Percentiles rank a stretch among this genome's conserved stretches.
phyloP scores from a whole-genome alignment of 805 yeast species.

The Yarrowia sp. region DNA sequence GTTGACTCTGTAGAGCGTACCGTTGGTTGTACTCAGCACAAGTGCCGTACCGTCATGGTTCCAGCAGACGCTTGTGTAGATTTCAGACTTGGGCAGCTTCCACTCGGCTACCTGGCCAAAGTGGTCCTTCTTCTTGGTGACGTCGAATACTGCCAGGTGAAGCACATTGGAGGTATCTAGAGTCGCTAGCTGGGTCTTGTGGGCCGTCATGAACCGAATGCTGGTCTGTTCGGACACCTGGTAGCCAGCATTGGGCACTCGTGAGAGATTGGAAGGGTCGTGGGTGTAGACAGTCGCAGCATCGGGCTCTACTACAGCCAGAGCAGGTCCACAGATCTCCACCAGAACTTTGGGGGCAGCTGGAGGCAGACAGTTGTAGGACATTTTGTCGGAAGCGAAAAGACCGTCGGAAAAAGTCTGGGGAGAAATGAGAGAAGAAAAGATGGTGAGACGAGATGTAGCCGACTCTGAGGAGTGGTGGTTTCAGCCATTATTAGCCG shows the following conservation, averaged over 20 bases:
- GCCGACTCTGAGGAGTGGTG: background rate
- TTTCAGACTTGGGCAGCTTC: constrained; percentile 15
- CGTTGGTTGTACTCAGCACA: constrained; percentile 12
- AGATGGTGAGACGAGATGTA: background rate
- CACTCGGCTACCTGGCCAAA: constrained; percentile 9
- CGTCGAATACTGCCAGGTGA: constrained; percentile 11
- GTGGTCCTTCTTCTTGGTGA: constrained; percentile 7
- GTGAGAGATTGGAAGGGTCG: constrained; percentile 5
- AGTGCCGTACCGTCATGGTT: constrained; percentile 22
- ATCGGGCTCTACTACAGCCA: constrained; percentile 15
- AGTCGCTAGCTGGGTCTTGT: constrained; percentile 22
- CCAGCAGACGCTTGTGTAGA: constrained; percentile 30
- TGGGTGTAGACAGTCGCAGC: constrained; percentile 2
- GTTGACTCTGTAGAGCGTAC: constrained; percentile 27
- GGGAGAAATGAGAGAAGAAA: background rate
- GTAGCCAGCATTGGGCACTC: constrained; percentile 17
- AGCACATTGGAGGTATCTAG: constrained; percentile 20
- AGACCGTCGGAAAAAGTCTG: background rate
- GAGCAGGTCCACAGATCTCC: constrained; percentile 32
- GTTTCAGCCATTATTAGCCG: constrained; percentile 14
- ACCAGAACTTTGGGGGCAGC: constrained; percentile 22
- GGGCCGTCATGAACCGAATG: constrained; percentile 20
- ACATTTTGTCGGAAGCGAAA: constrained; percentile 4
- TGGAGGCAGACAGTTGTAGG: constrained; percentile 37
- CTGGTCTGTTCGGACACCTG: background rate